Conservation (phyloP, 306 rosid species). For the Spatholobus suberectus region DNA sequence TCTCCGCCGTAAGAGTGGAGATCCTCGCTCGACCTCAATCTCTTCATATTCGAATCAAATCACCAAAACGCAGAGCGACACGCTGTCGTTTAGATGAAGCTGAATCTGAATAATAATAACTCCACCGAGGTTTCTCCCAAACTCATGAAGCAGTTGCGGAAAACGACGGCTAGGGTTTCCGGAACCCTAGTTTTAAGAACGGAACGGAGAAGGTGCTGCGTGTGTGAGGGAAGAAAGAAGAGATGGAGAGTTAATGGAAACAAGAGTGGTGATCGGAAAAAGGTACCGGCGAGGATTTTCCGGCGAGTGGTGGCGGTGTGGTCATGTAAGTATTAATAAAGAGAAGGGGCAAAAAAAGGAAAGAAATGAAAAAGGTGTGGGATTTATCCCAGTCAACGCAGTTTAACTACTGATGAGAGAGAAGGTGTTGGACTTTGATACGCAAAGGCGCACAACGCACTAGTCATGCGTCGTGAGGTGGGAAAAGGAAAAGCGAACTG, state of each 20-base stretch:
- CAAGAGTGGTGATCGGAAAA: not conserved
- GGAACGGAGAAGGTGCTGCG: not conserved
- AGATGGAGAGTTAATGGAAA: not conserved
- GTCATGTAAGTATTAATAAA: constrained; percentile 20
- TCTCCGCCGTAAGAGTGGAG: constrained; percentile 68
- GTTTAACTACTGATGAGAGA: constrained; percentile 48
- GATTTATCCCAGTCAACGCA: constrained; percentile 66
- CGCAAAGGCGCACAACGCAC: constrained; percentile 69
- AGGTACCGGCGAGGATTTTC: constrained; percentile 11
- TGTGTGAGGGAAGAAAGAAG: not conserved
- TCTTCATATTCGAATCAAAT: constrained; percentile 66
- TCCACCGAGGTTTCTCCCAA: not conserved
- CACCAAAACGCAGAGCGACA: constrained; percentile 33
- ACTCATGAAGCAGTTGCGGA: constrained; percentile 10
- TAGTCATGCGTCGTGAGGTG: not conserved
- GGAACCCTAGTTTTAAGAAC: constrained; percentile 37
- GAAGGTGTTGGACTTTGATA: constrained; percentile 56
- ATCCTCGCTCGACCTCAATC: constrained; percentile 90
- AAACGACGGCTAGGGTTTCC: constrained; percentile 46
- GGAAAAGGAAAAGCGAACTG: not conserved
- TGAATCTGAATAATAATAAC: constrained; percentile 15
- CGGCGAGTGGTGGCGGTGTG: constrained; percentile 28
- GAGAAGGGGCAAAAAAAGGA: not conserved
- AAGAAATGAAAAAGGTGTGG: not conserved
- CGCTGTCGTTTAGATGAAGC: not conserved